Evolutionary conservation across 1,284 basidiomycete genomes (phyloP).

Genomic region (Naganishia sp.): DNA sequence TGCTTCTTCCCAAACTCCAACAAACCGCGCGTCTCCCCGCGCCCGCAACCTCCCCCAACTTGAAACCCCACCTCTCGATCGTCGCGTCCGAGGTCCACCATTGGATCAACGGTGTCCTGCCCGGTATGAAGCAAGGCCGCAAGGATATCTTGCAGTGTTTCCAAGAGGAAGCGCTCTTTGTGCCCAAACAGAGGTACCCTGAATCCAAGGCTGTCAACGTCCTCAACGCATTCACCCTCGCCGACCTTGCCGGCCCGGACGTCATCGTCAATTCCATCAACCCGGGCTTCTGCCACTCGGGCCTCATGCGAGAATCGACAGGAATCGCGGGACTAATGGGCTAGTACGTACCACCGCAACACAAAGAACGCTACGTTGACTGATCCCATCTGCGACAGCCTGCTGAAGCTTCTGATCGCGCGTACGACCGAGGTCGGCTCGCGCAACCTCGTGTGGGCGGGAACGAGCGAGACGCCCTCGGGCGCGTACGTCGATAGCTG

Average conservation of each 20-base stretch:
- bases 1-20: slow-evolving; percentile 27
- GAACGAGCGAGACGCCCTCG: slow-evolving; percentile 16
- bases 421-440: slow-evolving; percentile 27
- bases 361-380: neutral
- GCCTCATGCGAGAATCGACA: neutral
- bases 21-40: slow-evolving; percentile 16
- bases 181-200: slow-evolving; percentile 2
- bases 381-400: slow-evolving; percentile 1
- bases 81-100: slow-evolving; percentile 31
- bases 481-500: slow-evolving; percentile 27
- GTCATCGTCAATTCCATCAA: slow-evolving; percentile 28
- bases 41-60: neutral
- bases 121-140: slow-evolving; percentile 20
- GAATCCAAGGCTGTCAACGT: slow-evolving; percentile 30
- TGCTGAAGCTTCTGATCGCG: slow-evolving; percentile 22
- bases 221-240: slow-evolving; percentile 19
- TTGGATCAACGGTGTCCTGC: slow-evolving; percentile 21
- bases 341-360: neutral
- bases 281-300: slow-evolving; percentile 30
- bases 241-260: slow-evolving; percentile 11
- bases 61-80: slow-evolving; percentile 27
- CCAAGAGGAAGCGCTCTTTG: slow-evolving; percentile 25
- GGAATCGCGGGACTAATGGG: neutral
- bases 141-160: slow-evolving; percentile 27
- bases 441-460: slow-evolving; percentile 26